These are phyloP conservation scores for Dendrobium chrysotoxum DNA, from an alignment of 106 monocot species.

Conservation along the genomic window DNA sequence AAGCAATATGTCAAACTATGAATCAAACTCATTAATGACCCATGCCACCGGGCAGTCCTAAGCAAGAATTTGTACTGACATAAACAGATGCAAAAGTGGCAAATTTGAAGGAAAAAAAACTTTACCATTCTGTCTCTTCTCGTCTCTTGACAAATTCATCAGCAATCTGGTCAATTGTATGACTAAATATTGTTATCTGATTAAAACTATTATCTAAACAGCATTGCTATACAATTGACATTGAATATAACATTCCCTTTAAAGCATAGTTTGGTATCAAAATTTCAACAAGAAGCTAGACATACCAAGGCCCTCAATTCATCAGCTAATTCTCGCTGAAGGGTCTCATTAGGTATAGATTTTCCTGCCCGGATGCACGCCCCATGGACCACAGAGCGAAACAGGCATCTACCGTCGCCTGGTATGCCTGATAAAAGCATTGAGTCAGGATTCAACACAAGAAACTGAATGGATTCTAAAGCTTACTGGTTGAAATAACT, in stretches of 20 bases:
- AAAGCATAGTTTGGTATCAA: not conserved
- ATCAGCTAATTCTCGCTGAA: slow-evolving; percentile 86
- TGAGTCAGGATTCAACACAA: not conserved
- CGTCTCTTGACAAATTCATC: slow-evolving; percentile 91
- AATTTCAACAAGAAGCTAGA: not conserved
- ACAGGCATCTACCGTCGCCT: slow-evolving; percentile 98
- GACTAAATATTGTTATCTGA: not conserved
- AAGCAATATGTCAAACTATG: not conserved
- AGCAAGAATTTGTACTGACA: not conserved
- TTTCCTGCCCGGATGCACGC: slow-evolving; percentile 75
- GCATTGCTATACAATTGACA: not conserved
- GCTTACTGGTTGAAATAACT: not conserved
- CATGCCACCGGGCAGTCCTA: not conserved
- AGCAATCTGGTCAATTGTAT: slow-evolving; percentile 56
- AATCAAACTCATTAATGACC: not conserved
- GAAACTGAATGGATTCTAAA: not conserved
- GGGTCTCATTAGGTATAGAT: slow-evolving; percentile 45
- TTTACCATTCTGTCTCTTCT: slow-evolving; percentile 88
- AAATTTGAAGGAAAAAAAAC: not conserved
- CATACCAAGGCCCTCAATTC: slow-evolving; percentile 56
- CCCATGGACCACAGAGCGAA: slow-evolving; percentile 88
- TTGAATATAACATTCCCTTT: not conserved
- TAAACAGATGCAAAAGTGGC: not conserved
- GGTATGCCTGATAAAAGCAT: slow-evolving; percentile 52
- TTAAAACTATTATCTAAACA: not conserved